Base-by-base conservation (phyloP, 2,329 filamentous ascomycete species). In the Herpotrichia juniperi region DNA sequence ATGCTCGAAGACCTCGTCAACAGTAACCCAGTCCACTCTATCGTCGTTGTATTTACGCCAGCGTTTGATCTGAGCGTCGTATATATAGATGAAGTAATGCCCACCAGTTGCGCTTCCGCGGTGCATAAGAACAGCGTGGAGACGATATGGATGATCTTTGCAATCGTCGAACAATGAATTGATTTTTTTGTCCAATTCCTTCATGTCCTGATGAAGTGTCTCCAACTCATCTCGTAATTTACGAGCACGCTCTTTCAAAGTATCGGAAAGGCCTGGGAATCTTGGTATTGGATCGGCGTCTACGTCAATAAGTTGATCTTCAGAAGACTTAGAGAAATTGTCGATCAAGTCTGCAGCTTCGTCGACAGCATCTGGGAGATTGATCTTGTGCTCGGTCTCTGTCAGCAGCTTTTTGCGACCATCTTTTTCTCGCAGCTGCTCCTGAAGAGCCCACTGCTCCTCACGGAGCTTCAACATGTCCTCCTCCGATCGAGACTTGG, bases 41-140 rank as follows among this genome's bases (percentile, higher is more conserved):
- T 88, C 88, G 66, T 99, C 94, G 69, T 99, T 99, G 79, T 97
- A 99, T 67, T 90, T 91, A 51, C 92, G 87, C 93, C 94, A 99
- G 17, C 93, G 79, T 30, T 86, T 77, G 42, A 85, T 83, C 58
- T 87, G 83, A 72, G 96, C 96, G 76, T 97, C 94, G 67, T 87
- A 90, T 58, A 99, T 96, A 83, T 93, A 97, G 39, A 97, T 91
- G 88, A 91, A 97, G 76, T 97, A 99, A 73, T 99, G 94, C 0
- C 94, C 94, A 25, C 82, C 82, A 12, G 67, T 65, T 1, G 72
- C 65, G 8, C 81, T 79, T 26, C 90, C 90, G 17, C 89, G 87
- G 71, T 99, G 94, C 64, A 96, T 93, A 67, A 99, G 96, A 26
- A 97, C 89, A 0, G 93, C 91, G 62, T 97, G 93, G 4, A 99